Evolutionary conservation across 2,329 filamentous ascomycete species (phyloP), one percentile per base, ranked within the genome.

Genomic region (Penicillium expansum): DNA sequence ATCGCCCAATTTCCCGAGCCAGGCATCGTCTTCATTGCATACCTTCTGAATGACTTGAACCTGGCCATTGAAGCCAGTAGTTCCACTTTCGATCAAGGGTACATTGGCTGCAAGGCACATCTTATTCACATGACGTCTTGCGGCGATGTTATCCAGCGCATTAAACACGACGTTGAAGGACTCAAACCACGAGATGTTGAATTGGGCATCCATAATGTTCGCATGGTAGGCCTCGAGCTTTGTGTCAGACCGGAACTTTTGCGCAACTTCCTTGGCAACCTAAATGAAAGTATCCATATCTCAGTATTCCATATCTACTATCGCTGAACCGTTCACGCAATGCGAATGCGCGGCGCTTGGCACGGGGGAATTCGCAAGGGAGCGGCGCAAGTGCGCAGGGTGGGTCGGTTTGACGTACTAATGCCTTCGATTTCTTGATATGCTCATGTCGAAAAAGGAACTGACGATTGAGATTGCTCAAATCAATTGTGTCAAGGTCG

Each of bases 371-470:
- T 47, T 42, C 38, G 58, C 39, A 57, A 57, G 52, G 55, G 50
- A 58, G 55, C 51, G 56, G 47, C 42, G 47, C 45, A 39, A 61
- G 44, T 35, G 41, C 37, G 41, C 24, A 33, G 24, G 48, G 53
- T 49, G 37, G 13, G 37, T 18, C 24, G 52, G 42, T 32, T 24
- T 35, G 58, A 77, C 85, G 62, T 81, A 94, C 92, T 77, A 96
- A 77, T 50, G 94, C 92, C 73, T 99, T 99, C 1, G 93, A 86
- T 74, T 96, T 96, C 76, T 97, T 97, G 76, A 99, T 97, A 71
- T 99, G 94, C 73, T 97, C 92, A 68, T 93, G 89, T 59, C 92
- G 86, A 75, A 99, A 99, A 47, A 99, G 86, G 69, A 99, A 99
- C 74, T 99, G 94, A 54, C 94, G 90, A 69, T 99, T 99, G 49